Evolutionary conservation across 1,284 basidiomycete species (phyloP).

Genomic region (Athelia psychrophila): DNA sequence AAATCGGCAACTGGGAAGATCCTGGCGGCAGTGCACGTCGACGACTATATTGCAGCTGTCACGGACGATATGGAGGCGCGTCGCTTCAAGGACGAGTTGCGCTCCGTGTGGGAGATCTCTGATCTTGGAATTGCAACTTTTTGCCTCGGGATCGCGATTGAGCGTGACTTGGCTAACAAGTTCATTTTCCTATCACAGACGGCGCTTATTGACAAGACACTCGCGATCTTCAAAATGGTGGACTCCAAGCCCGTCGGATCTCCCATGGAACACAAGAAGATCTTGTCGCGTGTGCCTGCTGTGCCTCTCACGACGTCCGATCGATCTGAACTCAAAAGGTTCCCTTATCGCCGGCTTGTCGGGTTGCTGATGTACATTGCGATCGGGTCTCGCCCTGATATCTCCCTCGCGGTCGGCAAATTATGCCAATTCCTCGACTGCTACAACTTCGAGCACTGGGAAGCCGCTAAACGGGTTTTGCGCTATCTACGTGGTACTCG

Average conservation of each 20-base stretch:
- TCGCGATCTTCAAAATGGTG: conserved; percentile 28
- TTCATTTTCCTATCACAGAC: conserved; percentile 33
- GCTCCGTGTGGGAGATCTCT: conserved; percentile 25
- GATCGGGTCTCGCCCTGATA: conserved; percentile 36
- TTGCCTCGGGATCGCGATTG: conserved; percentile 29
- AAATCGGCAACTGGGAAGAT: conserved; percentile 12
- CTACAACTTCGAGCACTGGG: conserved; percentile 31
- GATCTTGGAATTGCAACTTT: conserved; percentile 20
- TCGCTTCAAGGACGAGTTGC: conserved; percentile 25
- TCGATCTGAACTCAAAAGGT: conserved; percentile 6
- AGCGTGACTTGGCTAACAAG: conserved; percentile 17
- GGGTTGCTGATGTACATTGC: conserved; percentile 39
- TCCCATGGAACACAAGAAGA: conserved; percentile 27
- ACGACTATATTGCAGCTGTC: conserved; percentile 30
- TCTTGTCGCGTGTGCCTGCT: conserved; percentile 12
- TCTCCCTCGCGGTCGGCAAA: conserved; percentile 33
- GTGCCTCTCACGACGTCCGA: conserved; percentile 2
- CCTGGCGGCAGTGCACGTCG: conserved; percentile 30
- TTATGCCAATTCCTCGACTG: conserved; percentile 32
- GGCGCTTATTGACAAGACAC: conserved; percentile 33
- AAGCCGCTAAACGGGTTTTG: conserved; percentile 33
- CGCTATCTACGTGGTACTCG: conserved; percentile 40
- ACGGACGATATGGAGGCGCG: conserved; percentile 12
- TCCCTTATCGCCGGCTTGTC: conserved; percentile 28
- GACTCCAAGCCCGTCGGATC: conserved; percentile 23